phyloP scores from a whole-genome alignment of 2,329 filamentous ascomycete genomes.

The Aspergillus intermedius region DNA sequence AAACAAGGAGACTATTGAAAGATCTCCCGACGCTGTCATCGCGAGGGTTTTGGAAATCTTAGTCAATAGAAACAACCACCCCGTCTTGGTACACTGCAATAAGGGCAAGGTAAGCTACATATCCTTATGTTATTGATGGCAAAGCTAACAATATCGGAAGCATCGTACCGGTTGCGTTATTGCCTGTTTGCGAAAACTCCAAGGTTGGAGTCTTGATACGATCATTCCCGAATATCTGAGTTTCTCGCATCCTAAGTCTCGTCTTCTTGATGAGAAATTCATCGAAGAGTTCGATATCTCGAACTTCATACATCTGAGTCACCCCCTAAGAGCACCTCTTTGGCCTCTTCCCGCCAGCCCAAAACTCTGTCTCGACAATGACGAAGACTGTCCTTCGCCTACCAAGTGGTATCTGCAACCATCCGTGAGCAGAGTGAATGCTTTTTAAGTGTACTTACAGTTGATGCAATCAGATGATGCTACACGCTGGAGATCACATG shows the following conservation, averaged over 20 bases:
- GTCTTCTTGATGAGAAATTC: conserved; percentile 29
- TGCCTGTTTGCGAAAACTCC: conserved; percentile 67
- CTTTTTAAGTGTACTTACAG: neutral
- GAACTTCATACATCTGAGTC: conserved; percentile 13
- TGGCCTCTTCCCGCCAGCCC: conserved; percentile 8
- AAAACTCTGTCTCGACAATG: conserved; percentile 1
- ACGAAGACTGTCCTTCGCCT: neutral
- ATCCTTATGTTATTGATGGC: neutral
- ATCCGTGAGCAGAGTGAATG: neutral
- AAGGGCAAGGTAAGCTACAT: conserved; percentile 63
- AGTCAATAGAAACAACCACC: conserved; percentile 66
- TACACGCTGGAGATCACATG: too few species aligned
- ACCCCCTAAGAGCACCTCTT: conserved; percentile 10
- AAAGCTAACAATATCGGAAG: conserved; percentile 32
- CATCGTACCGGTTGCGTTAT: conserved; percentile 89
- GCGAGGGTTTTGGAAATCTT: conserved; percentile 64
- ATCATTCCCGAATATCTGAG: conserved; percentile 67
- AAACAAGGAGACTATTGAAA: conserved; percentile 69
- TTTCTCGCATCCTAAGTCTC: conserved; percentile 50
- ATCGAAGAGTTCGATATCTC: conserved; percentile 21
- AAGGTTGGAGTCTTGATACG: conserved; percentile 57
- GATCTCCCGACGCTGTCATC: conserved; percentile 62
- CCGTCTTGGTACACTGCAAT: conserved; percentile 84
- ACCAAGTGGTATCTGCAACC: neutral
- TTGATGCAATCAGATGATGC: too few species aligned